A percentile compares a stretch with the other conserved stretches of the same genome.
Conservation (phyloP, 1,284 basidiomycete genomes). For the Microbotryum scabiosae region DNA sequence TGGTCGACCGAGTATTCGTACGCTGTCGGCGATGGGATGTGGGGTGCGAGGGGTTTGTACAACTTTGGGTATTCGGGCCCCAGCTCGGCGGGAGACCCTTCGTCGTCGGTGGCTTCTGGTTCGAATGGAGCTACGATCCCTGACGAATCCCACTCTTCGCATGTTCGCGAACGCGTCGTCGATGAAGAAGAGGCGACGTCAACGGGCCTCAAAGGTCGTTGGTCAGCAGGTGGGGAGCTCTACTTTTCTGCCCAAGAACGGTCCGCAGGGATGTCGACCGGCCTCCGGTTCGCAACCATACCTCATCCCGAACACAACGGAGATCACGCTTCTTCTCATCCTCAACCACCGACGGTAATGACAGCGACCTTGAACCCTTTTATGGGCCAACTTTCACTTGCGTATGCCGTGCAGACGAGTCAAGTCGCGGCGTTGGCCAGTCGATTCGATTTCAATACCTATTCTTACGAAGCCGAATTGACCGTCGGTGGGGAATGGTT, state of each 20-base stretch:
- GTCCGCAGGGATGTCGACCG: slow-evolving; percentile 89
- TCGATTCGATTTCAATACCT: slow-evolving; percentile 92
- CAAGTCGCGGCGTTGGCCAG: slow-evolving; percentile 79
- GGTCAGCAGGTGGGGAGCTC: slow-evolving; percentile 86
- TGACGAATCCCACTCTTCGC: too few relatives aligned
- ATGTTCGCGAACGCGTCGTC: not conserved
- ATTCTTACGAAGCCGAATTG: slow-evolving; percentile 93
- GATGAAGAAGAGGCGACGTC: slow-evolving; percentile 20
- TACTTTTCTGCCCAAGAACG: slow-evolving; percentile 89
- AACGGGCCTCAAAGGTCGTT: slow-evolving; percentile 67
- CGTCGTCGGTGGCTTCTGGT: too few relatives aligned
- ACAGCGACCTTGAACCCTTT: slow-evolving; percentile 94
- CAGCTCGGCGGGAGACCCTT: not conserved
- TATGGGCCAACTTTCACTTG: slow-evolving; percentile 84
- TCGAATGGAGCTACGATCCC: too few relatives aligned
- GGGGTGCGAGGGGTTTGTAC: slow-evolving; percentile 79
- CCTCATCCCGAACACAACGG: slow-evolving; percentile 49
- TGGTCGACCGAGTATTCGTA: slow-evolving; percentile 93
- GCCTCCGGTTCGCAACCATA: slow-evolving; percentile 81
- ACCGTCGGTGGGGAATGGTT: slow-evolving; percentile 49
- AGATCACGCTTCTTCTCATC: slow-evolving; percentile 47
- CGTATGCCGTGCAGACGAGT: slow-evolving; percentile 81
- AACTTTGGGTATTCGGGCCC: slow-evolving; percentile 66
- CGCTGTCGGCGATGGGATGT: slow-evolving; percentile 87
- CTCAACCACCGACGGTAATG: slow-evolving; percentile 72